phyloP scores from a whole-genome alignment of 192 early-diverging fungal species.

The Entomortierella beljakovae region DNA sequence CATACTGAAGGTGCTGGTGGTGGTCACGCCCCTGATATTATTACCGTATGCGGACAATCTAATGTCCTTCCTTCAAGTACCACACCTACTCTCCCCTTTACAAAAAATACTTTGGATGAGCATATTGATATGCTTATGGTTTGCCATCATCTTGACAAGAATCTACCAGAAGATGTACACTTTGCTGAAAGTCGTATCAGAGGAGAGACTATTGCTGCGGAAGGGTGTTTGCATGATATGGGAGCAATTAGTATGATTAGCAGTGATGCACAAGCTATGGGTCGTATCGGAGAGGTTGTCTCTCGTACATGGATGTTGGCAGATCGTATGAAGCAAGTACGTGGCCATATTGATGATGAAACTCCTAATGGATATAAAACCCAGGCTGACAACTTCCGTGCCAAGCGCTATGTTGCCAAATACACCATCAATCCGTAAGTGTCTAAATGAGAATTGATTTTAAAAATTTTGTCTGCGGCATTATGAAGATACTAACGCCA shows the following conservation, averaged over 20 bases:
- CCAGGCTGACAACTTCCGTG: constrained; percentile 87
- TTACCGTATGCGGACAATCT: constrained; percentile 78
- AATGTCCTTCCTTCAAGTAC: constrained; percentile 96
- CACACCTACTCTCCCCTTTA: constrained; percentile 96
- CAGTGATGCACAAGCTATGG: constrained; percentile 97
- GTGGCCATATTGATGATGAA: constrained; percentile 72
- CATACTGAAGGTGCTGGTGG: constrained; percentile 98
- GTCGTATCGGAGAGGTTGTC: constrained; percentile 94
- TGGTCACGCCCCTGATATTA: constrained; percentile 91
- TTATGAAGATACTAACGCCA: too few species aligned
- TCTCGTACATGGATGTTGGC: constrained; percentile 95
- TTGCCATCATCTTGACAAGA: constrained; percentile 94
- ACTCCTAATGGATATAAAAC: constrained; percentile 27
- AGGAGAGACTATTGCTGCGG: constrained; percentile 96
- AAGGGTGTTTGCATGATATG: constrained; percentile 95
- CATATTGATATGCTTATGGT: constrained; percentile 99
- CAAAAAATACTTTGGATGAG: constrained; percentile 95
- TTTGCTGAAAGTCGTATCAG: constrained; percentile 98
- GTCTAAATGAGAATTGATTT: not conserved
- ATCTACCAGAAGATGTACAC: constrained; percentile 95
- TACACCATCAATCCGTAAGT: constrained; percentile 97
- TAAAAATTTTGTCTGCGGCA: not conserved
- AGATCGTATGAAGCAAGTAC: constrained; percentile 91
- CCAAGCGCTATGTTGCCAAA: constrained; percentile 94
- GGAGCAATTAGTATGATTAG: constrained; percentile 96